A percentile compares a stretch with the other conserved stretches of the same genome.
These are phyloP conservation scores for Closterium sp. DNA, from an alignment of 139 green algal genomes.

Conservation along the genomic window DNA sequence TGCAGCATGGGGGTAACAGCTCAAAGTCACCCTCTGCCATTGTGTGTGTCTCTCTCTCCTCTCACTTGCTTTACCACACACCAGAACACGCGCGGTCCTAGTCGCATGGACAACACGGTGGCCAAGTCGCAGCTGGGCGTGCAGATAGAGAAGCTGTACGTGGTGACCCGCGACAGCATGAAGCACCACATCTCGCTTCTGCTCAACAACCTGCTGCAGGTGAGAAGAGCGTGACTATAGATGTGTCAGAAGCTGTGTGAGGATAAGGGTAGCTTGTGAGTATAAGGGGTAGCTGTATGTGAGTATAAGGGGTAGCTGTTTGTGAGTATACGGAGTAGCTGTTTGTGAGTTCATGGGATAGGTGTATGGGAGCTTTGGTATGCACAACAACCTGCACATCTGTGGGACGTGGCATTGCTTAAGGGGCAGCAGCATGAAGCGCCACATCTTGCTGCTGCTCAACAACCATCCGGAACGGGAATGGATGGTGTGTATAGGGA, in stretches of 20 bases:
- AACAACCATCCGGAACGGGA: neutral
- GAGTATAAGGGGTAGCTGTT: too few species aligned
- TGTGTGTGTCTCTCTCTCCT: too few species aligned
- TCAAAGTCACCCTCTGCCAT: neutral
- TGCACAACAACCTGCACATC: too few species aligned
- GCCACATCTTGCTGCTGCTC: neutral
- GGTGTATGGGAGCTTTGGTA: too few species aligned
- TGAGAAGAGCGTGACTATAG: neutral
- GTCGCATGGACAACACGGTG: neutral
- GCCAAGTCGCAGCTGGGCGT: neutral
- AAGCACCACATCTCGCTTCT: neutral
- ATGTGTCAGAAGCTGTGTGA: neutral
- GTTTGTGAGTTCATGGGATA: too few species aligned
- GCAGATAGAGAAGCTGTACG: neutral
- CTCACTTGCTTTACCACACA: neutral
- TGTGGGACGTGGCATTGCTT: too few species aligned
- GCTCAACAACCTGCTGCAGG: too few species aligned
- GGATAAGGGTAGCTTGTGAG: too few species aligned
- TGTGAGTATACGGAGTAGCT: too few species aligned
- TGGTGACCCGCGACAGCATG: neutral
- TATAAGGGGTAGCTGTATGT: too few species aligned
- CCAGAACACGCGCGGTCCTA: neutral
- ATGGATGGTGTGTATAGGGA: too few species aligned
- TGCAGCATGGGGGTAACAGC: neutral
- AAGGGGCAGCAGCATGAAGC: too few species aligned